These are phyloP conservation scores for Nakazawaea molendinolei DNA, from an alignment of 805 yeast genomes.

Conservation along the genomic window DNA sequence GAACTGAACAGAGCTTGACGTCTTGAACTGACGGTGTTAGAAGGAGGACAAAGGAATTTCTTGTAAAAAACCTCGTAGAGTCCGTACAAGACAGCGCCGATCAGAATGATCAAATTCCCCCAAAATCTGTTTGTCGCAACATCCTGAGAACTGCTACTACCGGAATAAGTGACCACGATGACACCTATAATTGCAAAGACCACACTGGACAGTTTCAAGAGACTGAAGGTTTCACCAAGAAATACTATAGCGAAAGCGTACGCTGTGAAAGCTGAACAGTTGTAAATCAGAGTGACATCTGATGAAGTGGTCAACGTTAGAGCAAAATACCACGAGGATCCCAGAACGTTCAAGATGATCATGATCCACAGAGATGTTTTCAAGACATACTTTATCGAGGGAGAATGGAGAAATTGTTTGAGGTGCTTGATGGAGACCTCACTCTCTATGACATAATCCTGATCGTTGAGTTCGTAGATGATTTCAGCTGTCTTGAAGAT, in stretches of 20 bases:
- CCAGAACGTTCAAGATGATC: conserved; percentile 63
- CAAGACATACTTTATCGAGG: conserved; percentile 42
- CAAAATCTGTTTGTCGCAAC: conserved; percentile 45
- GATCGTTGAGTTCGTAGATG: conserved; percentile 21
- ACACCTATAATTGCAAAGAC: conserved; percentile 70
- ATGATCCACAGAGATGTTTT: conserved; percentile 39
- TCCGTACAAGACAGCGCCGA: conserved; percentile 76
- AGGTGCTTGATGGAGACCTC: conserved; percentile 24
- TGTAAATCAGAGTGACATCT: conserved; percentile 86
- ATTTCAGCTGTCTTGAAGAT: conserved; percentile 31
- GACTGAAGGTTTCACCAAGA: conserved; percentile 56
- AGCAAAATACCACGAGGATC: conserved; percentile 80
- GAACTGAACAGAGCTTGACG: conserved; percentile 79
- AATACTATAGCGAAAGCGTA: conserved; percentile 77
- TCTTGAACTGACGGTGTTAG: conserved; percentile 48
- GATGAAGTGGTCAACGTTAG: conserved; percentile 75
- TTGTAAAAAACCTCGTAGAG: conserved; percentile 81
- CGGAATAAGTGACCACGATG: conserved; percentile 68
- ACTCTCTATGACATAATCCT: conserved; percentile 25
- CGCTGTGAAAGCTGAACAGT: conserved; percentile 86
- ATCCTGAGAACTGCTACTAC: conserved; percentile 20
- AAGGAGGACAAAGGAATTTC: conserved; percentile 67
- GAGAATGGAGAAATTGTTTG: conserved; percentile 32
- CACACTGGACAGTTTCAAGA: conserved; percentile 62
- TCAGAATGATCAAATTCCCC: conserved; percentile 65